Base-by-base conservation (phyloP, 345 rosid genomes). In the Pelargonium nanum region DNA sequence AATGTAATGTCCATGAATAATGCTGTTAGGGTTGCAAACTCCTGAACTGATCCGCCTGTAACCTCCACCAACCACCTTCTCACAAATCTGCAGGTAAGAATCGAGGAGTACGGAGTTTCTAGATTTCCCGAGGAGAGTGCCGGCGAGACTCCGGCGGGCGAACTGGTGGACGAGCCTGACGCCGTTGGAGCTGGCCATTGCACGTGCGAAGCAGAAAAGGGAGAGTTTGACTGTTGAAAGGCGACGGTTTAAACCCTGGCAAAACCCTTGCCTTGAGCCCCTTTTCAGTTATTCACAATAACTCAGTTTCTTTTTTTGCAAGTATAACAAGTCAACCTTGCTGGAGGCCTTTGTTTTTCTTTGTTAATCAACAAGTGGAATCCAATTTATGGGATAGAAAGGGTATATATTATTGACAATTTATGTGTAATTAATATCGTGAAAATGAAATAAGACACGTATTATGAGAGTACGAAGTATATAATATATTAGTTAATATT, bases 181-280 rank as follows among this genome's bases (percentile, higher is more conserved):
- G 74, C 96, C 93, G 70, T 70, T 78, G 44, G 81, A 65, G 55
- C 85, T 83, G 65, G 77, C 78, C 96, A 91, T 91, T 70, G 32
- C 21, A 25, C 25, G 6, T 23, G 48, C 10, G 52, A 45, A 45
- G 10, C n/a, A 45, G n/a, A 7, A 51, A 51, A 51, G 10, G 8
- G 21, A 19, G 54, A 20, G 54, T 17, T 19, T 51, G 17, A 7
- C 17, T 5, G 8, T 17, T 44, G n/a, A 30, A 19, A 25, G 23
- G n/a, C n/a, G 24, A 53, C 58, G 56, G 44, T 24, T 50, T 19
- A 56, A 25, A 25, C 45, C 45, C 45, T 34, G 45, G 45, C 45
- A 34, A 34, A 34, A 34, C 45, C 45, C 45, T 34, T n/a, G n/a
- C n/a, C n/a, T n/a, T n/a, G n/a, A n/a, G n/a, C n/a, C n/a, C n/a